Evolutionary conservation across 495 filamentous ascomycete genomes (phyloP).

Genomic region (Penicillium roqueforti): DNA sequence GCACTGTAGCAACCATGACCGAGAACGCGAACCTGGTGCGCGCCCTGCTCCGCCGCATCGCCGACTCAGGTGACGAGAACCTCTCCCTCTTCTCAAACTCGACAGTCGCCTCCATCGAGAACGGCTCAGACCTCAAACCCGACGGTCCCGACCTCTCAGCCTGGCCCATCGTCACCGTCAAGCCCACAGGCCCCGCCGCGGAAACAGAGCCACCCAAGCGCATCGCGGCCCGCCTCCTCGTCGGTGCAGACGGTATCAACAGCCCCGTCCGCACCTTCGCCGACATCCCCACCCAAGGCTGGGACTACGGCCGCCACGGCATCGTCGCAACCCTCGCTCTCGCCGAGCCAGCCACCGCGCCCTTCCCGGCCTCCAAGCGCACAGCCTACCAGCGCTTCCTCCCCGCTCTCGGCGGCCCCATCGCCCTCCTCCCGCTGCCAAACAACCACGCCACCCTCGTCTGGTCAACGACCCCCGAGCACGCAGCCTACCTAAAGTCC

Average conservation of each 20-base stretch:
- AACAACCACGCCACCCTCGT: conserved; percentile 79
- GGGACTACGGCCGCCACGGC: conserved; percentile 90
- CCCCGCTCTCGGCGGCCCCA: conserved; percentile 70
- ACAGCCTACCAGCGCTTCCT: conserved; percentile 95
- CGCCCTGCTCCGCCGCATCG: conserved; percentile 65
- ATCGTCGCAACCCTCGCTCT: conserved; percentile 85
- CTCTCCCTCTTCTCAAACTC: conserved; percentile 69
- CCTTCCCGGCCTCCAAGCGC: conserved; percentile 44
- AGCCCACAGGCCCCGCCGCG: conserved; percentile 34
- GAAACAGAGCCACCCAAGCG: conserved; percentile 34
- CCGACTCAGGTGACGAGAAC: conserved; percentile 56
- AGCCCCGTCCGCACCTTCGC: conserved; percentile 90
- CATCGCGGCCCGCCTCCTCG: conserved; percentile 75
- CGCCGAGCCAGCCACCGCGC: conserved; percentile 38
- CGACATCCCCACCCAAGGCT: conserved; percentile 76
- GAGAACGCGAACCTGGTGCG: conserved; percentile 88
- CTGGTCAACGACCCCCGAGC: conserved; percentile 80
- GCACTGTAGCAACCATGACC: conserved; percentile 88
- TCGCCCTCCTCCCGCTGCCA: conserved; percentile 86
- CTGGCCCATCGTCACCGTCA: conserved; percentile 79
- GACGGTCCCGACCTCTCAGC: conserved; percentile 70
- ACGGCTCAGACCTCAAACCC: conserved; percentile 57
- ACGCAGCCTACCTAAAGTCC: conserved; percentile 76
- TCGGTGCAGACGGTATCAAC: conserved; percentile 93
- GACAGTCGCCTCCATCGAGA: conserved; percentile 69